Evolutionary conservation across 129 eudicot genomes (phyloP), one percentile per base, ranked within the genome.

Genomic region (Apium graveolens): DNA sequence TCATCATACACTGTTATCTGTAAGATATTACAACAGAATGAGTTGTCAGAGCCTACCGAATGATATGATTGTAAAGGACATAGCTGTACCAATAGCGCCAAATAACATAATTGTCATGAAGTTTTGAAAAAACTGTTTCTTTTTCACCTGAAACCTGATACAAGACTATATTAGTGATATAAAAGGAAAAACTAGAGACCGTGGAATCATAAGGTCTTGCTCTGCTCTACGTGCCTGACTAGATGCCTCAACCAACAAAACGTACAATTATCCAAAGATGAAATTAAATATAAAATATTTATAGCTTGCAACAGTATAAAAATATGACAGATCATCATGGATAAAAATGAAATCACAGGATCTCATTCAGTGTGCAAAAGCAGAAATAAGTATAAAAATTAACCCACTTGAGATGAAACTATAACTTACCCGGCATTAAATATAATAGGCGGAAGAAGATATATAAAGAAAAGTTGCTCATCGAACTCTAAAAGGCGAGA

Each of bases 391-490:
- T 38, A 20, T 7, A 71, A 38, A 63, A 69, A 21, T 7, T 21
- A 68, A 78, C 7, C 75, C 13, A 68, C 4, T 31, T 24, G 1
- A 31, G 21, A 74, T 63, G 37, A 76, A 72, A 81, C 3, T 44
- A 44, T 17, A 42, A 63, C 80, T 78, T 85, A 93, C 98, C 98
- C 98, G 60, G 98, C 98, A 89, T 93, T 91, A 68, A 93, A 93
- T 43, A 93, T 93, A 43, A 93, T 93, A 43, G 98, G 98, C 13
- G 98, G 98, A 78, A 93, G 90, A 75, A 91, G 88, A 82, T 91
- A 93, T 43, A 91, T 93, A 74, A 91, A 93, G 87, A 93, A 91
- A 69, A 91, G 86, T 53, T 93, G 87, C 66, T 84, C 93, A 41
- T 91, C 76, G 17, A 93, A 93, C 76, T 84, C 92, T 69, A 93